Evolutionary conservation across 2,329 filamentous ascomycete species (phyloP).

Genomic region (Cladosporium oxysporum): DNA sequence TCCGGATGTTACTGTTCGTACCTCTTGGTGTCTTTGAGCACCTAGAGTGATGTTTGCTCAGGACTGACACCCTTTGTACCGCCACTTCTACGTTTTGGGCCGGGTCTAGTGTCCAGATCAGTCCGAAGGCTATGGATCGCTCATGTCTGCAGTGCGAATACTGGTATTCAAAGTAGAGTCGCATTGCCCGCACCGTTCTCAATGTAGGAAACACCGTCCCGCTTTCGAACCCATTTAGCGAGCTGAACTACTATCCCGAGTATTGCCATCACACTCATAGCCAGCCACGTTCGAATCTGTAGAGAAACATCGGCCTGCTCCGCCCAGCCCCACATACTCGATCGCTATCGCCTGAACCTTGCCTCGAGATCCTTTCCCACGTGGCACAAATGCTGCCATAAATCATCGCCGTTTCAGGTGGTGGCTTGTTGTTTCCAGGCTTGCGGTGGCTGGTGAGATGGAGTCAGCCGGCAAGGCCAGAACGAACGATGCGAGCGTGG

Average conservation of each 20-base stretch:
- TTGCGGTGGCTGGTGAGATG: background rate
- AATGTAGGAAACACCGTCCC: background rate
- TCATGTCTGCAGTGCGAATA: background rate
- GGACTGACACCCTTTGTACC: too few species aligned
- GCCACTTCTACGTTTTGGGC: too few species aligned
- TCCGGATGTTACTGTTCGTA: too few species aligned
- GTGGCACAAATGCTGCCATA: background rate
- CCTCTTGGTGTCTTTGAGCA: too few species aligned
- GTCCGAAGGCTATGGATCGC: too few species aligned
- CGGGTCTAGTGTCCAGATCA: too few species aligned
- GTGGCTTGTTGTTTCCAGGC: background rate
- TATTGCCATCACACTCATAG: background rate
- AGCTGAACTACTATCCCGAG: background rate
- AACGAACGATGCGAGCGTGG: background rate
- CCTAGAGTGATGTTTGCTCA: too few species aligned
- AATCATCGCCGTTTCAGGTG: background rate
- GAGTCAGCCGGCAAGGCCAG: background rate
- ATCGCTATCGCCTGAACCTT: background rate
- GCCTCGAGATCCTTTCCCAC: background rate
- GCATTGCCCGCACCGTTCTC: background rate
- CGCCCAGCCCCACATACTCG: background rate
- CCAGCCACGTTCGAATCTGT: background rate
- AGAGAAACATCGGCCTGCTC: background rate
- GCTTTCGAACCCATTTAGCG: background rate
- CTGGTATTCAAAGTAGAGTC: background rate